Evolutionary conservation across 129 eudicot genomes (phyloP).

Genomic region (Centella asiatica): DNA sequence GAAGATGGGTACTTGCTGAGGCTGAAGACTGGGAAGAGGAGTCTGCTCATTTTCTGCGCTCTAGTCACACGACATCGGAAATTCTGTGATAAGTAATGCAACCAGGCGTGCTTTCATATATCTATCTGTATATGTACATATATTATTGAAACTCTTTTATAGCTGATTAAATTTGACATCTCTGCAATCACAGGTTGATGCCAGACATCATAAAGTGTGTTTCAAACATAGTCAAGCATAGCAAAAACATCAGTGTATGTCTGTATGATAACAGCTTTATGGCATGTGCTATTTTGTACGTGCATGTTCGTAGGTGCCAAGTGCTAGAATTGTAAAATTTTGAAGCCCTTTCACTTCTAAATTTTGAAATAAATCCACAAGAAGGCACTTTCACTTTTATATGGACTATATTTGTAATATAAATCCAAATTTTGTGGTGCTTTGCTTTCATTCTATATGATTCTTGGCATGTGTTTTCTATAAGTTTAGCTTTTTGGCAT

Average conservation of each 20-base stretch:
- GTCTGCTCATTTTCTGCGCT: constrained; percentile 58
- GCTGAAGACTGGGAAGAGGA: constrained; percentile 60
- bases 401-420: not conserved
- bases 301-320: too few relatives aligned
- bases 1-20: constrained; percentile 39
- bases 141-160: not conserved
- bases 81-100: constrained; percentile 61
- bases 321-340: too few relatives aligned
- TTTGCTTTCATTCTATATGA: not conserved
- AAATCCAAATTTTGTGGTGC: not conserved
- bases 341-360: too few relatives aligned
- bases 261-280: not conserved
- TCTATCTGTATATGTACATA: not conserved
- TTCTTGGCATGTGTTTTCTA: not conserved
- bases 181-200: constrained; percentile 49
- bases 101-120: not conserved
- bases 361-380: too few relatives aligned
- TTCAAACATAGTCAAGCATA: constrained; percentile 41
- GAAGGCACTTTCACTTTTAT: not conserved
- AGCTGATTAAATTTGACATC: constrained; percentile 18
- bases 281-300: not conserved
- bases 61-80: constrained; percentile 67
- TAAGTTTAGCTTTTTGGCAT: constrained; percentile 4
- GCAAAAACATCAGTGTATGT: constrained; percentile 50
- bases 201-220: constrained; percentile 55